Base-by-base conservation (phyloP, 2,329 filamentous ascomycete genomes). In the Eutypa lata region DNA sequence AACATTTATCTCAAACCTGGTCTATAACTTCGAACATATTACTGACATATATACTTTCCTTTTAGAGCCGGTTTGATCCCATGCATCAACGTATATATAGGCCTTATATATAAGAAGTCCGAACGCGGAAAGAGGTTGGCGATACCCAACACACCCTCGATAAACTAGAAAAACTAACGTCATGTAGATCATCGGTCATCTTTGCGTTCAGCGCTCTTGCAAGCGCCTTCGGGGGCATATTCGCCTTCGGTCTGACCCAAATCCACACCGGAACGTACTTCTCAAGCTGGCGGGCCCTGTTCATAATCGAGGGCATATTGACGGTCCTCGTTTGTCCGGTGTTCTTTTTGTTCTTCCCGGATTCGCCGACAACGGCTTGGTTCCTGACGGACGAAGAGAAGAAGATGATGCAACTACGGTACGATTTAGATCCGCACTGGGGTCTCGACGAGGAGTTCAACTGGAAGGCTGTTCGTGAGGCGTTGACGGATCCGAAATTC, bases 151-250 rank as follows among this genome's bases (percentile, higher is more conserved):
- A 31, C 10, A 10, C 6, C 26, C n/a, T n/a, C 5, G 26, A 31
- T 31, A 31, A 10, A 45, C 40, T 33, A 31, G 19, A 28, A 31
- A 43, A 26, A 46, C 43, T 46, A 26, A 46, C 18, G 13, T 16
- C 19, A n/a, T 14, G 19, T 40, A 58, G 73, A 26, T 61, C 67
- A 14, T 69, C 71, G 35, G 65, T 75, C 37, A 63, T 76, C 31
- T 76, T 73, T 45, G 67, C 68, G 3, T 70, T 70, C 26, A 73
- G 71, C 51, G 69, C 71, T 18, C 58, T 75, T 13, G 68, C 73
- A 33, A 70, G 68, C 26, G 68, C 71, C 7, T 75, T 76, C 51
- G 71, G 71, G 3, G 73, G 73, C n/a, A 61, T 76, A n/a, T 69
- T 76, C 10, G 73, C 72, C 3, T 71, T 67, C 21, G 73, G 66